Percentiles rank a stretch among this genome's conserved stretches.
These are phyloP conservation scores for Monosporascus cannonballus DNA, from an alignment of 2,329 filamentous ascomycete genomes.

Conservation along the genomic window DNA sequence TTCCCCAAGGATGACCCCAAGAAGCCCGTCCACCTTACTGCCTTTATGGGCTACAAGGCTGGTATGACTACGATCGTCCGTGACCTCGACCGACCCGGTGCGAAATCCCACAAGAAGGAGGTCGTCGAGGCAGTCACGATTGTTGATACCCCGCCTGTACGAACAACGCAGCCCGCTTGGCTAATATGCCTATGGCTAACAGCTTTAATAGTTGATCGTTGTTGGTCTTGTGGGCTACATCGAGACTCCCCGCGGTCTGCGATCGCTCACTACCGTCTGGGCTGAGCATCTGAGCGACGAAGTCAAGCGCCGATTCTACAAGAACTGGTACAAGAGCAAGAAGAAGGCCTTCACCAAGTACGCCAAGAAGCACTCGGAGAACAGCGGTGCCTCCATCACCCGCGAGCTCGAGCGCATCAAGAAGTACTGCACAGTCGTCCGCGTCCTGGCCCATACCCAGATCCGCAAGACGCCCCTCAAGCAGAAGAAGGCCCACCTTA, in stretches of 20 bases:
- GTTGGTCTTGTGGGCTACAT: constrained; percentile 99
- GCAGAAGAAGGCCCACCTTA: constrained; percentile 99
- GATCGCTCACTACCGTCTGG: constrained; percentile 99
- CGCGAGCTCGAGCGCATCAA: constrained; percentile 99
- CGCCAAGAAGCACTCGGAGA: constrained; percentile 99
- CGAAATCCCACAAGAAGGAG: constrained; percentile 99
- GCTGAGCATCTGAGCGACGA: constrained; percentile 98
- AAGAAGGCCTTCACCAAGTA: constrained; percentile 99
- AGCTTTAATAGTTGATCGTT: constrained; percentile 86
- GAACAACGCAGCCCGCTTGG: constrained; percentile 78
- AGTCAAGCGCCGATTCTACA: constrained; percentile 99
- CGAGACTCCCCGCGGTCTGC: constrained; percentile 98
- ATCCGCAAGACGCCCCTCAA: constrained; percentile 98
- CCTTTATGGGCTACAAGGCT: constrained; percentile 99
- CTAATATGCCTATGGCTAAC: constrained; percentile 66
- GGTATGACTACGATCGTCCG: constrained; percentile 99
- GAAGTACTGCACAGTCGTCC: constrained; percentile 99
- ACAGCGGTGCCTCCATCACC: constrained; percentile 81
- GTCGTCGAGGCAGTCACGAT: constrained; percentile 83
- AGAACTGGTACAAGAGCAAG: constrained; percentile 99
- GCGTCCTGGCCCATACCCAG: constrained; percentile 98
- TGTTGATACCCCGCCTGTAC: constrained; percentile 92
- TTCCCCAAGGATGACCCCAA: constrained; percentile 99
- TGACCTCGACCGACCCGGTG: constrained; percentile 97
- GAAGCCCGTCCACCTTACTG: constrained; percentile 98